phyloP scores from a whole-genome alignment of 1,284 basidiomycete species.

The Ustilago bromivora region DNA sequence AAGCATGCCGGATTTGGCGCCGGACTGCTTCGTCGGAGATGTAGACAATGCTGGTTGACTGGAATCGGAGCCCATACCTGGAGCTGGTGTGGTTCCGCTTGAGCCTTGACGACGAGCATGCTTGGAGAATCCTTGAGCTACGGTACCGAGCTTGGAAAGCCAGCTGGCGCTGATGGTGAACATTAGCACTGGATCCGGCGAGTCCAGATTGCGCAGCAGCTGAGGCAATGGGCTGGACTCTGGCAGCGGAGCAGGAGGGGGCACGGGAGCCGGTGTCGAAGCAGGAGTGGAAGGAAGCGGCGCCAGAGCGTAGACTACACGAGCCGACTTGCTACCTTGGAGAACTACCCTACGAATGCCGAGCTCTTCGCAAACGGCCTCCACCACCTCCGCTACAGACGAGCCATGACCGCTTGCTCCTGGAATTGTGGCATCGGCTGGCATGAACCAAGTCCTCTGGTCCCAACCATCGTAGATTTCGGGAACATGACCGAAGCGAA shows the following conservation, averaged over 20 bases:
- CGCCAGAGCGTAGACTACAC: slow-evolving; percentile 65
- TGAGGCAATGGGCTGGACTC: slow-evolving; percentile 31
- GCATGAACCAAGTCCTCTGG: slow-evolving; percentile 44
- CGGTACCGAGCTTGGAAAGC: slow-evolving; percentile 67
- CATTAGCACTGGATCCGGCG: slow-evolving; percentile 39
- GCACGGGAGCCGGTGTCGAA: slow-evolving; percentile 44
- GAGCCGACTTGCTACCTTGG: slow-evolving; percentile 67
- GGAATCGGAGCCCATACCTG: not conserved
- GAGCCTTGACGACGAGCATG: slow-evolving; percentile 48
- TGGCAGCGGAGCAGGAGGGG: slow-evolving; percentile 48
- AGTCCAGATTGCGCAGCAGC: slow-evolving; percentile 25
- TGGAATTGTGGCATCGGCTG: slow-evolving; percentile 31
- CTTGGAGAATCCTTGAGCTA: slow-evolving; percentile 65
- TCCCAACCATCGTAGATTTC: slow-evolving; percentile 77
- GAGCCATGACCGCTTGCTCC: slow-evolving; percentile 42
- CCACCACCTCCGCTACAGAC: slow-evolving; percentile 68
- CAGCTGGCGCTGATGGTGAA: slow-evolving; percentile 68
- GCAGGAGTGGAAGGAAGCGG: slow-evolving; percentile 39
- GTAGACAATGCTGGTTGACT: slow-evolving; percentile 15
- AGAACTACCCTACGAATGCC: slow-evolving; percentile 75
- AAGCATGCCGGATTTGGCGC: slow-evolving; percentile 37
- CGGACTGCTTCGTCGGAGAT: slow-evolving; percentile 29
- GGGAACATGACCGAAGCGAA: slow-evolving; percentile 79
- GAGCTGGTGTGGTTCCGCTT: slow-evolving; percentile 7
- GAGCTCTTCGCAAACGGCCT: slow-evolving; percentile 76